Evolutionary conservation across 345 rosid species (phyloP).

Genomic region (Punica granatum): DNA sequence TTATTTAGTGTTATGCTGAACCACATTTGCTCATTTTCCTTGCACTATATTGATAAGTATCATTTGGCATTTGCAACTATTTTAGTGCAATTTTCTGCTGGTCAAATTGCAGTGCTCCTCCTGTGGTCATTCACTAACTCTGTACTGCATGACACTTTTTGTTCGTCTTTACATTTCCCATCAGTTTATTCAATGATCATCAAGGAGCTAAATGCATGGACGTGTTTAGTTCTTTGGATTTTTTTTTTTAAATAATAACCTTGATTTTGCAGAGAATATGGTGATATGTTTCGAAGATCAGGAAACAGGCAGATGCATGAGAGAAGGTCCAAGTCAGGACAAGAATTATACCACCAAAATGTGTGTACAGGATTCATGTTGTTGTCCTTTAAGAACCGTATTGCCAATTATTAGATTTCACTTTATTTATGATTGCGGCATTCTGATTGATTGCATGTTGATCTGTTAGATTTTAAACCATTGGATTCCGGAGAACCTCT

Average conservation of each 20-base stretch:
- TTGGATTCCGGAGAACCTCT: too few species aligned
- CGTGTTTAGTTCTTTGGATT: neutral
- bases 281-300: conserved; percentile 85
- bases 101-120: neutral
- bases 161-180: neutral
- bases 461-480: neutral
- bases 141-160: neutral
- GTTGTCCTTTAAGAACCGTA: neutral
- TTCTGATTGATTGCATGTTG: neutral
- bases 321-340: conserved; percentile 48
- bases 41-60: neutral
- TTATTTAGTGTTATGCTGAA: neutral
- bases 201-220: neutral
- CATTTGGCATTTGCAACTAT: neutral
- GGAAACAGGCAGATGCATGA: conserved; percentile 66
- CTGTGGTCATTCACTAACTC: neutral
- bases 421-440: neutral
- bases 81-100: neutral
- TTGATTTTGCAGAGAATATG: conserved; percentile 64
- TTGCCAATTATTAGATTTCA: neutral
- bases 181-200: neutral
- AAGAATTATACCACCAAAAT: conserved; percentile 49
- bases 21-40: neutral
- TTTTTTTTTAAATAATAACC: neutral
- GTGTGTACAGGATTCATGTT: conserved; percentile 18